These are phyloP conservation scores for Sanghuangporus sanghuang DNA, from an alignment of 1,284 basidiomycete species.

Conservation along the genomic window DNA sequence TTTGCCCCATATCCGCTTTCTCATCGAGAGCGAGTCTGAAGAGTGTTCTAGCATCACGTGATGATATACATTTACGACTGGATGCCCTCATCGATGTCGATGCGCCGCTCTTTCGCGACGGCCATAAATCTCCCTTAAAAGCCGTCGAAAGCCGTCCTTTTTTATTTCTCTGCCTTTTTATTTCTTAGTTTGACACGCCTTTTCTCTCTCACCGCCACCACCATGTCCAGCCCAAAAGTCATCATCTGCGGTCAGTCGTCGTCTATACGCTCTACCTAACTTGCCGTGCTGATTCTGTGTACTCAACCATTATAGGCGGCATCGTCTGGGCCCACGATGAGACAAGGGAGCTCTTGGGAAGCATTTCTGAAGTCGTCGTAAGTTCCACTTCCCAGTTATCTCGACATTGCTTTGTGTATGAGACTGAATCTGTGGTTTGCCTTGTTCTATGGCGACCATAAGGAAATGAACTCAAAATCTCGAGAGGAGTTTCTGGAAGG, in stretches of 20 bases:
- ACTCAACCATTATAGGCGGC: conserved; percentile 38
- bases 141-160: conserved; percentile 8
- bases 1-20: not conserved
- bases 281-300: not conserved
- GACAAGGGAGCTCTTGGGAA: conserved; percentile 56
- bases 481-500: conserved; percentile 67
- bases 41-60: not conserved
- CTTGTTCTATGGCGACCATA: not conserved
- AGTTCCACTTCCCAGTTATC: conserved; percentile 28
- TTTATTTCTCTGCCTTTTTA: not conserved
- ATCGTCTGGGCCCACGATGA: conserved; percentile 82
- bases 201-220: conserved; percentile 21
- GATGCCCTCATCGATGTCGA: not conserved
- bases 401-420: not conserved
- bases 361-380: conserved; percentile 73
- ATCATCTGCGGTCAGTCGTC: conserved; percentile 38
- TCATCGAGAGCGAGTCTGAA: not conserved
- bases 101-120: not conserved
- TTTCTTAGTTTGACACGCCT: not conserved
- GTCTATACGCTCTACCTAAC: not conserved
- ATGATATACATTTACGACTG: not conserved
- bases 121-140: not conserved
- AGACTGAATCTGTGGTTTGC: not conserved
- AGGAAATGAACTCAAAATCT: conserved; percentile 63
- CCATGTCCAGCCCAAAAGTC: conserved; percentile 35